A percentile compares a stretch with the other conserved stretches of the same genome.
Conservation (phyloP, 2,329 filamentous ascomycete genomes). For the Fusarium citri region DNA sequence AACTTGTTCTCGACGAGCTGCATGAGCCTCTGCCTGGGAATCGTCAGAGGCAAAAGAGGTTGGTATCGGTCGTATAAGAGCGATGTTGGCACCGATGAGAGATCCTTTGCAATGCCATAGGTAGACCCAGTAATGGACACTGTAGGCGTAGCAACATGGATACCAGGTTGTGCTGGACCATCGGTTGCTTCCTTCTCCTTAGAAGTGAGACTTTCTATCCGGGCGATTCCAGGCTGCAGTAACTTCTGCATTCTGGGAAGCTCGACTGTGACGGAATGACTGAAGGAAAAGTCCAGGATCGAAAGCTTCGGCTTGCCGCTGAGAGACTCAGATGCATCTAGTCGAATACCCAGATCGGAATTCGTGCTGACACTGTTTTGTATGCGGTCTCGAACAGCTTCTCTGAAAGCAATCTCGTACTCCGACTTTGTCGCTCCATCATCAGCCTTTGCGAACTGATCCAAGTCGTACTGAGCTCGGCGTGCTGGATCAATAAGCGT, state of each 20-base stretch:
- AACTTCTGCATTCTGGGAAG: slow-evolving; percentile 49
- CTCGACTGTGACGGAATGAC: slow-evolving; percentile 53
- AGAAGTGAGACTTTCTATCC: slow-evolving; percentile 39
- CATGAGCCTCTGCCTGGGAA: slow-evolving; percentile 51
- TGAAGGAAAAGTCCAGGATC: slow-evolving; percentile 55
- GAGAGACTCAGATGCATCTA: slow-evolving; percentile 47
- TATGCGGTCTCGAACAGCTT: slow-evolving; percentile 37
- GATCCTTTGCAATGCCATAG: slow-evolving; percentile 52
- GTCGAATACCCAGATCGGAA: slow-evolving; percentile 55
- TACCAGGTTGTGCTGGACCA: slow-evolving; percentile 17
- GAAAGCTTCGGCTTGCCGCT: slow-evolving; percentile 25
- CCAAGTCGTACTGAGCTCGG: slow-evolving; percentile 56
- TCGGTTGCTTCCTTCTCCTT: slow-evolving; percentile 24
- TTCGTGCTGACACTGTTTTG: slow-evolving; percentile 44
- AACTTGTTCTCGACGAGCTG: slow-evolving; percentile 55
- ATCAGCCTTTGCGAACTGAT: slow-evolving; percentile 38
- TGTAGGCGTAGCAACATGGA: slow-evolving; percentile 48
- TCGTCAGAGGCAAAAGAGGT: slow-evolving; percentile 51
- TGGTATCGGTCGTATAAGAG: slow-evolving; percentile 55
- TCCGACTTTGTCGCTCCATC: slow-evolving; percentile 30
- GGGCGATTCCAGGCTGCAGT: slow-evolving; percentile 43
- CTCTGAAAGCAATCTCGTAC: slow-evolving; percentile 37
- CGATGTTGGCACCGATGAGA: slow-evolving; percentile 48
- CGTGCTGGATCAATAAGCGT: slow-evolving; percentile 59
- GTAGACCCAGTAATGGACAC: slow-evolving; percentile 55